Evolutionary conservation across 805 yeast species (phyloP), one percentile per base, ranked within the genome.

Genomic region (Suhomyces sp.): DNA sequence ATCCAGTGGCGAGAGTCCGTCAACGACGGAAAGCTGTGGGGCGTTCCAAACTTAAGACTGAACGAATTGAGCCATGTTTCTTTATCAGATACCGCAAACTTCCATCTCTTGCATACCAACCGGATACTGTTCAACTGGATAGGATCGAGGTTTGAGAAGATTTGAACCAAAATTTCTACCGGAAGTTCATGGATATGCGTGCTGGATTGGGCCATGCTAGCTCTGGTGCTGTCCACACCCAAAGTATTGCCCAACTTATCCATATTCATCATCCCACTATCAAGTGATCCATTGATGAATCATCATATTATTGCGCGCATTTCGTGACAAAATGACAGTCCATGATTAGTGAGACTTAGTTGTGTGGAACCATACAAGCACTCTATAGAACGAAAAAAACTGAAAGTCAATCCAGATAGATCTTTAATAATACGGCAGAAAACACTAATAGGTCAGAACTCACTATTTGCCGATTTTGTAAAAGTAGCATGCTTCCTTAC

Each of bases 81-180:
- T 50, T 73, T 71, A 57, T 80, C 80, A 49, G 69, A 68, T 2
- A 79, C 69, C 1, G 77, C 72, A 40, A 55, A 54, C 53, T 74
- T 66, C 86, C 86, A 81, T 44, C 67, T 58, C 47, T 65, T 70
- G 55, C 85, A 81, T 6, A 81, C 86, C 19, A 69, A 55, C 6
- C 80, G 67, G 6, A 76, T 58, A 17, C 58, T 62, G 47, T 66
- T 66, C 44, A 81, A 63, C 25, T 81, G 75, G 3, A 63, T 56
- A 3, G 81, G 77, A 49, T 81, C 82, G 6, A 80, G 69, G 48
- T 72, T 64, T 4, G 77, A 64, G 57, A 81, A 79, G 13, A 81
- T 67, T 27, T 67, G 62, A 48, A 77, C 72, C 48, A 81, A 61
- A 1, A 80, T 53, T 57, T 81, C 86, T 2, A 66, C 49, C 2